phyloP scores from a whole-genome alignment of 1,284 basidiomycete species.

The Cutaneotrichosporon sp. region DNA sequence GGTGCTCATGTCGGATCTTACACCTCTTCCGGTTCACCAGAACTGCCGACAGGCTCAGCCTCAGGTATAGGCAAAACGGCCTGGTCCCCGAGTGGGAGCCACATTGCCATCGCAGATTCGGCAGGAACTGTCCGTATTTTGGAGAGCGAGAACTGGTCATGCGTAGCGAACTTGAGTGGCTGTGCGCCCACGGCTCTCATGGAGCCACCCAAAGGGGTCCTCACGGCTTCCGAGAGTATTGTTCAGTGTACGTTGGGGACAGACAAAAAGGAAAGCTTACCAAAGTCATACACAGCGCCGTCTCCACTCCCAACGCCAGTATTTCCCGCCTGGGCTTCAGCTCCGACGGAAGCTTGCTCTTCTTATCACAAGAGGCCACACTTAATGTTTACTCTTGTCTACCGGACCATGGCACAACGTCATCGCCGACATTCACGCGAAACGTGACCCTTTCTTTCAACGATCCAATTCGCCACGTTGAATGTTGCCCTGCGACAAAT shows the following conservation, averaged over 20 bases:
- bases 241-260: neutral
- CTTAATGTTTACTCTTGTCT: slow-evolving; percentile 41
- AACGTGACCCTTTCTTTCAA: slow-evolving; percentile 26
- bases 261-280: neutral
- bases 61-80: slow-evolving; percentile 60
- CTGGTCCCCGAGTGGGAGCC: slow-evolving; percentile 62
- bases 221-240: neutral
- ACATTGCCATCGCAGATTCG: slow-evolving; percentile 5
- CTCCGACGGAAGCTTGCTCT: slow-evolving; percentile 61
- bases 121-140: slow-evolving; percentile 8
- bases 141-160: slow-evolving; percentile 12
- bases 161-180: neutral
- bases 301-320: too few relatives aligned
- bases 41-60: slow-evolving; percentile 9
- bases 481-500: slow-evolving; percentile 23
- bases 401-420: slow-evolving; percentile 11
- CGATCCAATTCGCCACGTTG: slow-evolving; percentile 16
- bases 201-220: neutral
- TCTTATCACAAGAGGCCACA: slow-evolving; percentile 47
- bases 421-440: slow-evolving; percentile 25
- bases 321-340: slow-evolving; percentile 61
- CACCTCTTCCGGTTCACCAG: slow-evolving; percentile 46
- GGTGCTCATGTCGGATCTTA: slow-evolving; percentile 68
- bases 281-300: neutral
- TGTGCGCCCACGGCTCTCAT: neutral